These are phyloP conservation scores for Ceratobasidium papillatum DNA, from an alignment of 1,284 basidiomycete genomes.

Conservation along the genomic window DNA sequence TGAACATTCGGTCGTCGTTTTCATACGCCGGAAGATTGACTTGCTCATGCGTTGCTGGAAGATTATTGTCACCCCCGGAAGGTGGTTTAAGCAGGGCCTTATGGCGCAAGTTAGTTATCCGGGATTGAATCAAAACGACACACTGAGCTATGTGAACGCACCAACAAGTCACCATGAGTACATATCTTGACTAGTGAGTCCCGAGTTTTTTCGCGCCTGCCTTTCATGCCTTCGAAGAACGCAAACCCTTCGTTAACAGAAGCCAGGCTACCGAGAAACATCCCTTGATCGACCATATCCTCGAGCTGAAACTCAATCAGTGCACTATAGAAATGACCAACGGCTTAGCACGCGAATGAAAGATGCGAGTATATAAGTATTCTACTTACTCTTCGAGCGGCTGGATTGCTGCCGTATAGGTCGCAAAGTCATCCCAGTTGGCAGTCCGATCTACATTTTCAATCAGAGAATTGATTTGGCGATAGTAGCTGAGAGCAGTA, in stretches of 20 bases:
- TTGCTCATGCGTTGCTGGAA: no score
- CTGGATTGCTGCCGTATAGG: constrained; percentile 8
- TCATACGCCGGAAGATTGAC: background rate
- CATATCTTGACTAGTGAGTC: background rate
- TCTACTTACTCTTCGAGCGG: constrained; percentile 26
- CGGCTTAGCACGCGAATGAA: background rate
- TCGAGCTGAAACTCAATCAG: background rate
- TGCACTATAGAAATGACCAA: background rate
- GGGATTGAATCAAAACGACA: background rate
- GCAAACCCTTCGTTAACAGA: background rate
- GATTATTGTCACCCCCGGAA: background rate
- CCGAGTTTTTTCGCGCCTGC: background rate
- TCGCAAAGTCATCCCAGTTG: constrained; percentile 4
- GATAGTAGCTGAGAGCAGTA: background rate
- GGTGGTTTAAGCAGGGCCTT: background rate
- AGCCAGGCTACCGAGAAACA: background rate
- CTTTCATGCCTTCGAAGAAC: background rate
- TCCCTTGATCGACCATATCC: constrained; percentile 4
- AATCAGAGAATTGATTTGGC: constrained; percentile 13
- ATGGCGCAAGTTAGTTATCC: no score
- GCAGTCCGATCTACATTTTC: background rate
- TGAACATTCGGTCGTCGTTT: constrained; percentile 1
- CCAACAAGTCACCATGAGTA: background rate
- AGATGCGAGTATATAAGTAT: background rate
- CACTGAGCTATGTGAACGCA: background rate